phyloP scores from a whole-genome alignment of 768 basidiomycete species.

The Coprinopsis sp. region DNA sequence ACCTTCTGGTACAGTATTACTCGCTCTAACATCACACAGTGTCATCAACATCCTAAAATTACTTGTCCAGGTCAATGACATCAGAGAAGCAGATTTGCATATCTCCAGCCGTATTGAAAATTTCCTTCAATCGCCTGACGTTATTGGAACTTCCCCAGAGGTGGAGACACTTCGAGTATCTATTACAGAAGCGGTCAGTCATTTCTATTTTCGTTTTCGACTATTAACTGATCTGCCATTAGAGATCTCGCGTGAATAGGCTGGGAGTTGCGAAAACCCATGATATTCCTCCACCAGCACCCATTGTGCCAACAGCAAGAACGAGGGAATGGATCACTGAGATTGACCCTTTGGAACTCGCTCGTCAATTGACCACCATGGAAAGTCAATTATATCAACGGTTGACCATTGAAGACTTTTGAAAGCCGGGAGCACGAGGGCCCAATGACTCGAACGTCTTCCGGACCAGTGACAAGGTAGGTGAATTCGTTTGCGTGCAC shows the following conservation, averaged over 20 bases:
- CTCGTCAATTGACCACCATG: slow-evolving; percentile 86
- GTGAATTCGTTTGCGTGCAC: slow-evolving; percentile 15
- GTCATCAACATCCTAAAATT: no score
- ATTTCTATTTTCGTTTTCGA: no score
- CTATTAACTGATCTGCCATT: no score
- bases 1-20: slow-evolving; percentile 2
- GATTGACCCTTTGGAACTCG: slow-evolving; percentile 82
- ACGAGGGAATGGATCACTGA: slow-evolving; percentile 78
- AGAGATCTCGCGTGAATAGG: no score
- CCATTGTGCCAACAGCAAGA: slow-evolving; percentile 64
- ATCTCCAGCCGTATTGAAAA: no score
- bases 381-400: slow-evolving; percentile 81
- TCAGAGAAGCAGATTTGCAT: no score
- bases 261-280: slow-evolving; percentile 44
- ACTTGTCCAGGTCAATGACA: no score
- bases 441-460: slow-evolving; percentile 82
- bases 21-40: neutral
- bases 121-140: no score
- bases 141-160: no score
- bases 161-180: no score
- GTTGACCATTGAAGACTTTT: slow-evolving; percentile 87
- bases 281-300: slow-evolving; percentile 62
- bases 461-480: slow-evolving; percentile 76
- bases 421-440: no score
- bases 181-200: no score